Conservation (phyloP, 192 early-diverging fungal genomes). For the Coemansia sp. region DNA sequence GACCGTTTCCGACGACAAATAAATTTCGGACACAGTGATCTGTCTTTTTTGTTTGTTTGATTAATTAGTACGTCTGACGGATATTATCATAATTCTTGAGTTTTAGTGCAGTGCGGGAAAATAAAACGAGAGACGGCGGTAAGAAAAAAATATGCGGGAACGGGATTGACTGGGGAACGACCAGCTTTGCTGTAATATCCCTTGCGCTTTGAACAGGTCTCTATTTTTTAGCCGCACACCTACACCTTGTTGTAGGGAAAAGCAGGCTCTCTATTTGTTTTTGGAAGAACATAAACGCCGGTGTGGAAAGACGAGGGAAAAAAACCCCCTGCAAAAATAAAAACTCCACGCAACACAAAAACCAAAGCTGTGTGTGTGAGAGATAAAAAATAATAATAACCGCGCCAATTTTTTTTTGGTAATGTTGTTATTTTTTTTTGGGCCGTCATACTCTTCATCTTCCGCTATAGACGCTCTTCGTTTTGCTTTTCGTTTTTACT, state of each 20-base stretch:
- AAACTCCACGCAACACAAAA: too few species aligned
- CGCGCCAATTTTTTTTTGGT: background rate
- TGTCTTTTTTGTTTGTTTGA: background rate
- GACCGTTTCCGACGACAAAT: conserved; percentile 32
- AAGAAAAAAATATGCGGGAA: background rate
- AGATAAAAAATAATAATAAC: too few species aligned
- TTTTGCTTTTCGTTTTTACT: conserved; percentile 7
- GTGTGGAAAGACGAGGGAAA: too few species aligned
- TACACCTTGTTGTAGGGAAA: too few species aligned
- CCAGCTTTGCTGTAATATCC: background rate
- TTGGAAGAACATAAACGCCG: too few species aligned
- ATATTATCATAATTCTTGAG: background rate
- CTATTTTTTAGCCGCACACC: too few species aligned
- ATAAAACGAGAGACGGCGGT: background rate
- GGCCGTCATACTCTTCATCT: background rate
- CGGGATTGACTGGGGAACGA: background rate
- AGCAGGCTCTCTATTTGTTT: too few species aligned
- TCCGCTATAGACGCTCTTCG: background rate
- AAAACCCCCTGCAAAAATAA: too few species aligned
- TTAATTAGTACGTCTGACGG: background rate
- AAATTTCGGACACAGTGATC: background rate
- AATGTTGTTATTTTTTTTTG: background rate
- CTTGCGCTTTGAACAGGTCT: background rate
- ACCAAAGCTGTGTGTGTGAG: background rate
- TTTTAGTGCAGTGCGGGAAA: background rate